Percentiles rank a stretch among this genome's conserved stretches.
phyloP scores from a whole-genome alignment of 1,284 basidiomycete species.

The Vanrija pseudolonga region DNA sequence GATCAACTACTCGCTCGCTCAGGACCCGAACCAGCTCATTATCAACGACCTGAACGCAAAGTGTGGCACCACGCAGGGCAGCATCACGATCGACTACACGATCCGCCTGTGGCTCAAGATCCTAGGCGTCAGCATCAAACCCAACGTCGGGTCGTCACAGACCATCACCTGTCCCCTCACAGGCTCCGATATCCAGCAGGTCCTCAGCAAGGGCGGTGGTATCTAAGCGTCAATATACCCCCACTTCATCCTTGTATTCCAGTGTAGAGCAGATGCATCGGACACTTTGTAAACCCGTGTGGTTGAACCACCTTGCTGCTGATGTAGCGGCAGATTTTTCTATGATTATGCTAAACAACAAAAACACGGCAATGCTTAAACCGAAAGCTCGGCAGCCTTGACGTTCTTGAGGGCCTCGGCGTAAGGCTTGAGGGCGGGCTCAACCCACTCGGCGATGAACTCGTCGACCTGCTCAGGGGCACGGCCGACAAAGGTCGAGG shows the following conservation, averaged over 20 bases:
- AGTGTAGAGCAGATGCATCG: neutral
- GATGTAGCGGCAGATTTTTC: neutral
- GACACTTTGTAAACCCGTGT: neutral
- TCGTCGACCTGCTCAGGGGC: conserved; percentile 90
- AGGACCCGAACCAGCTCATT: conserved; percentile 1
- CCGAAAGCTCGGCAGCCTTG: conserved; percentile 55
- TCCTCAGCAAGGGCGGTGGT: neutral
- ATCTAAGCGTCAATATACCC: no score
- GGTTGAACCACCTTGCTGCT: neutral
- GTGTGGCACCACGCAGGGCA: conserved; percentile 60
- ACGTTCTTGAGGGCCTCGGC: conserved; percentile 63
- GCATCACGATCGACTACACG: conserved; percentile 65
- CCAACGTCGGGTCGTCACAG: conserved; percentile 63
- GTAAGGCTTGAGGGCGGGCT: conserved; percentile 70
- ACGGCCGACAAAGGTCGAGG: conserved; percentile 79
- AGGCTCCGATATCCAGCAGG: conserved; percentile 45
- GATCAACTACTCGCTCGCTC: conserved; percentile 50
- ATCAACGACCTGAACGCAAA: conserved; percentile 44
- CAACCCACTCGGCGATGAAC: conserved; percentile 85
- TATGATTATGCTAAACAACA: neutral
- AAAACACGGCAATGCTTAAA: conserved; percentile 32
- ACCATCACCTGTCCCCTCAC: conserved; percentile 64
- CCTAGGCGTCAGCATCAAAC: conserved; percentile 64
- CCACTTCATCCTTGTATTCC: no score
- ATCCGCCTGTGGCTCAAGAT: conserved; percentile 50